Evolutionary conservation across 2,329 filamentous ascomycete species (phyloP).

Genomic region (Arthrobotrys pseudoclavata): DNA sequence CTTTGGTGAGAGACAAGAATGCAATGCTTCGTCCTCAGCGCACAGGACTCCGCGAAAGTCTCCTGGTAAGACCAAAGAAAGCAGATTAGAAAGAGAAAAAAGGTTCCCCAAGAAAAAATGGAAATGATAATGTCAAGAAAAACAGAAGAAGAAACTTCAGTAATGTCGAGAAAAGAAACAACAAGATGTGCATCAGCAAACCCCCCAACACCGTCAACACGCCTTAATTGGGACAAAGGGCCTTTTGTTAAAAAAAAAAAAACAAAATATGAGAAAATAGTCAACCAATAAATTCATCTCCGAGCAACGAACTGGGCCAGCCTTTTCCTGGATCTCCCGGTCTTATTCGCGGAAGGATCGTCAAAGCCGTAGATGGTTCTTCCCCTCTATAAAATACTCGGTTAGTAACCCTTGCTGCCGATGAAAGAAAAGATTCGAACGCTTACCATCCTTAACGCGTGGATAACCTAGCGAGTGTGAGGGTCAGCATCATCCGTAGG

Average conservation of each 20-base stretch:
- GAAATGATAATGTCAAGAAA: not conserved
- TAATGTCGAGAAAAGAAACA: not conserved
- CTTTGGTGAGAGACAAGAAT: too few relatives aligned
- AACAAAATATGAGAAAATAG: not conserved
- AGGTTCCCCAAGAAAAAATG: not conserved
- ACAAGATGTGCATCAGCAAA: not conserved
- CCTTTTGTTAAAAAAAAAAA: not conserved
- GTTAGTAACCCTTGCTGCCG: not conserved
- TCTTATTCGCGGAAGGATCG: not conserved
- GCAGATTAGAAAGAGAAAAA: not conserved
- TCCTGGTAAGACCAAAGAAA: too few relatives aligned
- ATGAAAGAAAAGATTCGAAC: too few relatives aligned
- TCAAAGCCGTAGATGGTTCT: conserved; percentile 53
- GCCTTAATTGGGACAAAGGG: not conserved
- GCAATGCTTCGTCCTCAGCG: too few relatives aligned
- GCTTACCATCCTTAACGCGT: conserved; percentile 69
- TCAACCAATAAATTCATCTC: not conserved
- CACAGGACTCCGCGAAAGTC: too few relatives aligned
- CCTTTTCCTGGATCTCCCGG: not conserved
- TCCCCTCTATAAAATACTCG: conserved; percentile 9
- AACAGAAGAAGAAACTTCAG: not conserved
- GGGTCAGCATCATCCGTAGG: conserved; percentile 10
- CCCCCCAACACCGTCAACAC: not conserved
- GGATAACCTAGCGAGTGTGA: conserved; percentile 69
- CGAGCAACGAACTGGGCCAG: not conserved